Conservation (phyloP, 768 basidiomycete species). For the Psilocybe azurescens region DNA sequence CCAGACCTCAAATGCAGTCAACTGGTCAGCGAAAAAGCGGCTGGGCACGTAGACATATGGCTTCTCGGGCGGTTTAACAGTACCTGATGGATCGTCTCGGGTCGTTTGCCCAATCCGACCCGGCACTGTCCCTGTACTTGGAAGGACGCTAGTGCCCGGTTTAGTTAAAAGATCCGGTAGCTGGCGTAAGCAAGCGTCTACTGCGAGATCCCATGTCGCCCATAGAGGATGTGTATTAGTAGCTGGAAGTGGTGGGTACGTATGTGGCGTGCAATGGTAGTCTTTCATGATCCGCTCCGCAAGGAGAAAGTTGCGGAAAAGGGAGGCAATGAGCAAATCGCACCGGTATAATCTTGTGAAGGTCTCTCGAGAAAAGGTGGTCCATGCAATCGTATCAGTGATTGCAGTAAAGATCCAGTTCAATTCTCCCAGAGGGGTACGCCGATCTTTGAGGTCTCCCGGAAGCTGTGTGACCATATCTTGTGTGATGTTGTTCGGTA, state of each 20-base stretch:
- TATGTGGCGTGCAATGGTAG: conserved; percentile 96
- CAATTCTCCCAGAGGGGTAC: conserved; percentile 96
- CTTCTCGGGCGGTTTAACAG: conserved; percentile 35
- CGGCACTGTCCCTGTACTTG: conserved; percentile 38
- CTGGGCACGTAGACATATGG: conserved; percentile 83
- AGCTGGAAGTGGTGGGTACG: conserved; percentile 87
- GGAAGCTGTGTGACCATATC: conserved; percentile 96
- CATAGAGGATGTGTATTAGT: conserved; percentile 98
- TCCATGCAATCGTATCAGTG: conserved; percentile 99
- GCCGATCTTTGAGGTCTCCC: conserved; percentile 94
- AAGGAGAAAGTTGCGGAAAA: conserved; percentile 96
- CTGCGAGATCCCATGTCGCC: conserved; percentile 97
- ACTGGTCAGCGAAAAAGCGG: conserved; percentile 93
- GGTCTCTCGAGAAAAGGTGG: conserved; percentile 90
- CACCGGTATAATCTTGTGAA: conserved; percentile 95
- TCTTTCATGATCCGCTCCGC: conserved; percentile 98
- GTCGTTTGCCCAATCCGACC: conserved; percentile 44
- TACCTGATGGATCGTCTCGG: conserved; percentile 30
- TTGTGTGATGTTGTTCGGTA: conserved; percentile 78
- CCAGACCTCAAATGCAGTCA: conserved; percentile 99
- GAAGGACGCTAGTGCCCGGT: conserved; percentile 19
- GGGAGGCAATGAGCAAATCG: conserved; percentile 92
- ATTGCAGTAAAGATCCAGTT: conserved; percentile 99
- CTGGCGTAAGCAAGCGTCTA: conserved; percentile 92
- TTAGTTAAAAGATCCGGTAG: conserved; percentile 80